Percentiles rank a stretch among this genome's conserved stretches.
phyloP scores from a whole-genome alignment of 768 basidiomycete genomes.

The Cubamyces lactineus region DNA sequence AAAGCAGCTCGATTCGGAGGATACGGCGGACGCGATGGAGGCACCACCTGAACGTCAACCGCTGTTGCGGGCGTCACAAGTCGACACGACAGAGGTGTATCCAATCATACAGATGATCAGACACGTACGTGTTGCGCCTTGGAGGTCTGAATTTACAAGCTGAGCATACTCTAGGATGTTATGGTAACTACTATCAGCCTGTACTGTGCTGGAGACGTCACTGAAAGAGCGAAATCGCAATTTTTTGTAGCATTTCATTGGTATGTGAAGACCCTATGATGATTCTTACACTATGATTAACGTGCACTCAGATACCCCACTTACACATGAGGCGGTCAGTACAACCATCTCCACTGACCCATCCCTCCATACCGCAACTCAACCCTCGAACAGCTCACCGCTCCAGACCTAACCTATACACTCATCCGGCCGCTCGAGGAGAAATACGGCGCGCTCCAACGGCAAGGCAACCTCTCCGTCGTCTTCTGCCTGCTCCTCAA shows the following conservation, averaged over 20 bases:
- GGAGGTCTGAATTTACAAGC: slow-evolving; percentile 21
- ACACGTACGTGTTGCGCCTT: slow-evolving; percentile 44
- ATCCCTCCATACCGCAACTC: neutral
- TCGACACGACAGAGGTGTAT: slow-evolving; percentile 67
- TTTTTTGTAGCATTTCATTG: slow-evolving; percentile 63
- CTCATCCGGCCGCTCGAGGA: slow-evolving; percentile 86
- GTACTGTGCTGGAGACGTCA: neutral
- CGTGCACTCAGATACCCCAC: slow-evolving; percentile 68
- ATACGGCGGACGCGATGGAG: slow-evolving; percentile 20
- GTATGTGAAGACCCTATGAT: slow-evolving; percentile 36
- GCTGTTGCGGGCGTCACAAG: slow-evolving; percentile 52
- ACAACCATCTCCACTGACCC: neutral
- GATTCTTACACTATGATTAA: neutral
- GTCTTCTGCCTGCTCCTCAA: slow-evolving; percentile 91
- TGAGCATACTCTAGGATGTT: slow-evolving; percentile 53
- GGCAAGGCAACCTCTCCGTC: slow-evolving; percentile 75
- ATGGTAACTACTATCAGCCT: slow-evolving; percentile 44
- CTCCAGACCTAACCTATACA: slow-evolving; percentile 89
- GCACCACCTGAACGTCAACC: slow-evolving; percentile 40
- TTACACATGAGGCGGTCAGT: slow-evolving; percentile 78
- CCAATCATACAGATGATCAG: slow-evolving; percentile 82
- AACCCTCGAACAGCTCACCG: slow-evolving; percentile 56
- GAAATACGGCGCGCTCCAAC: slow-evolving; percentile 79
- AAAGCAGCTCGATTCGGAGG: slow-evolving; percentile 1
- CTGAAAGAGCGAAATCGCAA: neutral